A percentile compares a stretch with the other conserved stretches of the same genome.
Conservation (phyloP, 768 basidiomycete genomes). For the Lactarius hengduanensis region DNA sequence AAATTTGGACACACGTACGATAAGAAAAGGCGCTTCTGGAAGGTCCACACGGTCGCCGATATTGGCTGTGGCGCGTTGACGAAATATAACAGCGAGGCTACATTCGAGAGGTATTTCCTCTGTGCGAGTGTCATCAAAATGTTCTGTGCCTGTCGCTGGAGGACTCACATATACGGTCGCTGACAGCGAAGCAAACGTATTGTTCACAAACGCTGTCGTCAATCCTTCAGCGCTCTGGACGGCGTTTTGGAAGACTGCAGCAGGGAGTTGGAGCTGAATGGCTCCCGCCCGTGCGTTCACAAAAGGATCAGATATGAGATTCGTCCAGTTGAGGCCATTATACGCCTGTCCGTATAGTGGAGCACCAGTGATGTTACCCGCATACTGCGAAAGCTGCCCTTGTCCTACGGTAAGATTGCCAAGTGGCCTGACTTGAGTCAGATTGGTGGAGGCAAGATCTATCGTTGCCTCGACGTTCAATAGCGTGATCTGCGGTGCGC, state of each 20-base stretch:
- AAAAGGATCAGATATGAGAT: constrained; percentile 40
- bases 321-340: constrained; percentile 53
- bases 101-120: constrained; percentile 48
- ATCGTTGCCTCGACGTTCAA: constrained; percentile 46
- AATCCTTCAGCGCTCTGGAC: constrained; percentile 41
- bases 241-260: constrained; percentile 51
- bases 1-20: constrained; percentile 38
- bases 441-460: constrained; percentile 45
- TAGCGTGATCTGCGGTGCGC: constrained; percentile 45
- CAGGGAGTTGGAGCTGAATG: constrained; percentile 49
- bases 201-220: constrained; percentile 38
- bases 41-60: constrained; percentile 43
- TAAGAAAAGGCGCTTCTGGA: constrained; percentile 48
- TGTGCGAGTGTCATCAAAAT: constrained; percentile 27
- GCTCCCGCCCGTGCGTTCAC: constrained; percentile 41
- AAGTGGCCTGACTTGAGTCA: constrained; percentile 45
- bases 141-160: not conserved
- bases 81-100: constrained; percentile 55
- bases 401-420: constrained; percentile 37
- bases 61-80: constrained; percentile 39
- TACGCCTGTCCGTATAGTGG: constrained; percentile 49
- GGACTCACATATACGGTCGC: constrained; percentile 50
- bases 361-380: constrained; percentile 45
- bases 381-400: constrained; percentile 42
- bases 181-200: constrained; percentile 41